Evolutionary conservation across 345 rosid species (phyloP).

Genomic region (Barbarea vulgaris): DNA sequence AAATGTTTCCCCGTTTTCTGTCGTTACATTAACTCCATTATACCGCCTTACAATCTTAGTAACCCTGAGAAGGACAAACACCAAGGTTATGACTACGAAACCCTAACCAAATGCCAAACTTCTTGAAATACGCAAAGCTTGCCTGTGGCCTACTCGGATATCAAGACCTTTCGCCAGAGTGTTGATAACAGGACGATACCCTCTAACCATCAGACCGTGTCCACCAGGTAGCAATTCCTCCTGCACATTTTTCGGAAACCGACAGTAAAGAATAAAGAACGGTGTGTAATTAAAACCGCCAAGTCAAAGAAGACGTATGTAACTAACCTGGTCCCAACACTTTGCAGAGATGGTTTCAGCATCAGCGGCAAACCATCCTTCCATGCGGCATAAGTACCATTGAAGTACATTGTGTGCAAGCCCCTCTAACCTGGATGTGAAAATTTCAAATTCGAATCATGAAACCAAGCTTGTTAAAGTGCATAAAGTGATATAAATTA

Average conservation of each 20-base stretch:
- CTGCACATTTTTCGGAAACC: conserved; percentile 42
- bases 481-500: background rate
- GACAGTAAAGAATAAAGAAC: background rate
- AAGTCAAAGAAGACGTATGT: background rate
- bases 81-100: background rate
- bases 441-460: background rate
- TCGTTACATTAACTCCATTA: conserved; percentile 81
- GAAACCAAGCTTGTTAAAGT: background rate
- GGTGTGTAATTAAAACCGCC: background rate
- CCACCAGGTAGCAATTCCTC: conserved; percentile 95
- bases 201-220: conserved; percentile 98
- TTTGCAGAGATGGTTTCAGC: conserved; percentile 87
- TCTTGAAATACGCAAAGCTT: conserved; percentile 1
- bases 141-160: conserved; percentile 85
- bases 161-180: conserved; percentile 95
- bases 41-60: conserved; percentile 63
- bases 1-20: conserved; percentile 69
- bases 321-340: conserved; percentile 82
- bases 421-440: conserved; percentile 67
- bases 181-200: conserved; percentile 91
- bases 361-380: conserved; percentile 99
- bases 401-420: conserved; percentile 82
- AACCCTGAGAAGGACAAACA: conserved; percentile 52
- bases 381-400: conserved; percentile 98
- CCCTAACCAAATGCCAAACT: background rate